phyloP scores from a whole-genome alignment of 2,329 filamentous ascomycete genomes.

The Chaetomium strumarium region DNA sequence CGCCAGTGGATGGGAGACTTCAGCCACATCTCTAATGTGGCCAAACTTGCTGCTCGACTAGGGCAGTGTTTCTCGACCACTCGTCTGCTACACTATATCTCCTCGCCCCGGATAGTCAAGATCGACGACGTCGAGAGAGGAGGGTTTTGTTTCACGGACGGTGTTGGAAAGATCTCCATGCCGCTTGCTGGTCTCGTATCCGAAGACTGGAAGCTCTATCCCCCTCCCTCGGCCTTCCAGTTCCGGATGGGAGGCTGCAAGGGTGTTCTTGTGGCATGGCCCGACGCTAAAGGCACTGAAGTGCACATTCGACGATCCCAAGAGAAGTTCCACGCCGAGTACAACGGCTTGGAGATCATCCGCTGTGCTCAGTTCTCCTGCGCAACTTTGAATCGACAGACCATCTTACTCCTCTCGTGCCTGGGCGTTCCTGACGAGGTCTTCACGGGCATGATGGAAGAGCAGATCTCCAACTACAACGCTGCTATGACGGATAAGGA shows the following conservation, averaged over 20 bases:
- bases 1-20: constrained; percentile 85
- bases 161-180: constrained; percentile 84
- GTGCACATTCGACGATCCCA: constrained; percentile 80
- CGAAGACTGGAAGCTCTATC: constrained; percentile 58
- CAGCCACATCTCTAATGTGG: constrained; percentile 71
- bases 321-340: constrained; percentile 71
- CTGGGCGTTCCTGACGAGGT: constrained; percentile 64
- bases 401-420: constrained; percentile 76
- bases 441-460: constrained; percentile 61
- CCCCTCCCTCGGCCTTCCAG: constrained; percentile 76
- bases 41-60: constrained; percentile 81
- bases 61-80: constrained; percentile 97
- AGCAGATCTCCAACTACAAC: constrained; percentile 64
- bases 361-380: constrained; percentile 68
- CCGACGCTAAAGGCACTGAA: constrained; percentile 58
- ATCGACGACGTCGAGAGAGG: constrained; percentile 68
- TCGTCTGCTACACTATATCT: constrained; percentile 60
- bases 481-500: constrained; percentile 60
- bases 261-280: constrained; percentile 74
- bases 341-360: constrained; percentile 77
- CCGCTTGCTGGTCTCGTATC: constrained; percentile 70
- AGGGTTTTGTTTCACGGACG: constrained; percentile 76
- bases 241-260: constrained; percentile 92
- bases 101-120: constrained; percentile 50
- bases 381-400: constrained; percentile 82